These are phyloP conservation scores for Termitomyces eurrhizus DNA, from an alignment of 768 basidiomycete species.

Conservation along the genomic window DNA sequence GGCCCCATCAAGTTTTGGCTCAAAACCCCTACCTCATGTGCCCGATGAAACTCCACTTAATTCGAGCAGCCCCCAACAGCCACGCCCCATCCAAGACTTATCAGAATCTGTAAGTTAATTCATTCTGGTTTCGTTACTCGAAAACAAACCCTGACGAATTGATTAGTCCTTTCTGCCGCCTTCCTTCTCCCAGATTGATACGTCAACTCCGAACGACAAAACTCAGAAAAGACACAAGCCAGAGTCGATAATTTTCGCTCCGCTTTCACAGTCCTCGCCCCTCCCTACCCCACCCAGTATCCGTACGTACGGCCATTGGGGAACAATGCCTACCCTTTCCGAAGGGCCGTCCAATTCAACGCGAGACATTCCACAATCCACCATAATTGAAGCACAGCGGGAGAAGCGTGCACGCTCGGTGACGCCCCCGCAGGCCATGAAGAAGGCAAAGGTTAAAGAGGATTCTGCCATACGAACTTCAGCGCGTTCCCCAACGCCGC, in stretches of 20 bases:
- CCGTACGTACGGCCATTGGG: conserved; percentile 17
- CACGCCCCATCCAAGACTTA: conserved; percentile 19
- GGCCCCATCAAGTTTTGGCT: conserved; percentile 4
- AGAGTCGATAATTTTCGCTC: conserved; percentile 31
- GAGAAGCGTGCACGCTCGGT: conserved; percentile 15
- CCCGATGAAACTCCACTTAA: conserved; percentile 3
- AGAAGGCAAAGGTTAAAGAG: conserved; percentile 14
- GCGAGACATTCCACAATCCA: background rate
- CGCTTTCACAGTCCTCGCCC: conserved; percentile 22
- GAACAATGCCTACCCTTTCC: conserved; percentile 8
- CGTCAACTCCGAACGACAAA: conserved; percentile 45
- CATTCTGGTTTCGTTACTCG: background rate
- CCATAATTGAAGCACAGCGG: background rate
- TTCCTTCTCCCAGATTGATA: conserved; percentile 49
- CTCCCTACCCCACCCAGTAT: conserved; percentile 22
- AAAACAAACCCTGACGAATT: conserved; percentile 1
- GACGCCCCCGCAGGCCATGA: conserved; percentile 12
- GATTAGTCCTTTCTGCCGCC: conserved; percentile 45
- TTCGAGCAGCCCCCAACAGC: background rate
- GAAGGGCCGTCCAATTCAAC: conserved; percentile 14
- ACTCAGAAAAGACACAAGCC: conserved; percentile 34
- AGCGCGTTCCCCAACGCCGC: conserved; percentile 19
- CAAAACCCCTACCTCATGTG: background rate
- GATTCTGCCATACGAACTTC: conserved; percentile 7
- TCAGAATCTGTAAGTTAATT: conserved; percentile 23